Evolutionary conservation across 2,329 filamentous ascomycete species (phyloP), one percentile per base, ranked within the genome.

Genomic region (Alternaria dauci): DNA sequence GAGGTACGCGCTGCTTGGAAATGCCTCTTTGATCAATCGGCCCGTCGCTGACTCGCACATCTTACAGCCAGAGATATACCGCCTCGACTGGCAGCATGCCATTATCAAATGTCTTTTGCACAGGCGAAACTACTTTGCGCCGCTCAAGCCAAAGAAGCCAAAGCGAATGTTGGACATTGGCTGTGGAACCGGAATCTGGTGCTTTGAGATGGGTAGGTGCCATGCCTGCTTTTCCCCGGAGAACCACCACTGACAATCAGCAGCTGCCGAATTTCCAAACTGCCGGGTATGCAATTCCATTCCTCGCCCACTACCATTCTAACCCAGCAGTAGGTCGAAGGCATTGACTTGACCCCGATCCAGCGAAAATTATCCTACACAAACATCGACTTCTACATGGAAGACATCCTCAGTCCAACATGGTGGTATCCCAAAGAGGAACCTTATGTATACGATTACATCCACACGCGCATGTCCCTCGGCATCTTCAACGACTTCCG

Each of bases 341-440:
- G 80, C 47, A 81, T 79, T 20, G 80, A 81, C 57, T 67, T 81
- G 8, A 78, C 78, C 3, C 77, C 79, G n/a, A 79, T 79, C 46
- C 78, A 78, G 56, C 77, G 60, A 73, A 38, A 36, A 16, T n/a
- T 36, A 50, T 71, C 92, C 1, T 90, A 91, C 0, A 85, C 86
- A 18, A 94, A 94, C 63, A 89, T 93, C 14, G 86, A 88, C 63
- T 94, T 94, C 66, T 87, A 88, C 61, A 85, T 94, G 46, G 90
- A 93, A 71, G 90, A 93, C 71, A 83, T 84, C 52, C 86, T 88
- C 70, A 80, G 83, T 1, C 80, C 65, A 9, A 84, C 90, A 56
- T 88, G 87, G 87, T 79, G 85, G 78, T 72, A 86, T 78, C 78
- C 82, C 5, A 58, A 55, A 23, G 59, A 69, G 11, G 69, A 50